Percentiles rank a stretch among this genome's conserved stretches.
Evolutionary conservation across 75 land plant species (phyloP).

Genomic region (Pseudotsuga menziesii): DNA sequence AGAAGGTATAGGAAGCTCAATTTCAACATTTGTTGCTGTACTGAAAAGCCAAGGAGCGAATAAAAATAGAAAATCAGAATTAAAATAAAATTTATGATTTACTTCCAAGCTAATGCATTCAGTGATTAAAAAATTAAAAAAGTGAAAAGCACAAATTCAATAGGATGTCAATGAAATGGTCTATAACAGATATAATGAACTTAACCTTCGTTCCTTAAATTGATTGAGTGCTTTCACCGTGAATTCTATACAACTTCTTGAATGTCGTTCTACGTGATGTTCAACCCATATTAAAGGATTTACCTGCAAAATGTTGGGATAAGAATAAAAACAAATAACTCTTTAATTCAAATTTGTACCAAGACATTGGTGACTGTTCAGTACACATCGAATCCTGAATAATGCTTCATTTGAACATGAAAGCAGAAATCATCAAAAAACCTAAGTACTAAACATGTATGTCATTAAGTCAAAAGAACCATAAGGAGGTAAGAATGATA

Average conservation of each 20-base stretch:
- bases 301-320: slow-evolving; percentile 41
- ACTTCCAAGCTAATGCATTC: too few species aligned
- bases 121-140: too few species aligned
- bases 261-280: slow-evolving; percentile 89
- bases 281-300: slow-evolving; percentile 96
- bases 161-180: too few species aligned
- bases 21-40: slow-evolving; percentile 97
- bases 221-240: slow-evolving; percentile 88
- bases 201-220: slow-evolving; percentile 79
- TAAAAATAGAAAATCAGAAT: background rate
- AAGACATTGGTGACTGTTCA: too few species aligned
- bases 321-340: background rate
- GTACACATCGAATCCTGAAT: too few species aligned
- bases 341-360: too few species aligned
- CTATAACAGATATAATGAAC: background rate
- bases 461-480: slow-evolving; percentile 97
- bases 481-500: slow-evolving; percentile 95
- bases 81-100: background rate
- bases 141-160: too few species aligned
- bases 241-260: slow-evolving; percentile 82
- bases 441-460: slow-evolving; percentile 92
- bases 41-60: slow-evolving; percentile 26
- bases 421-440: slow-evolving; percentile 10
- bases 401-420: background rate
- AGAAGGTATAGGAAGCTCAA: slow-evolving; percentile 77